Base-by-base conservation (phyloP, 1,139 yeast species). In the Tardiomyces digboiensis region DNA sequence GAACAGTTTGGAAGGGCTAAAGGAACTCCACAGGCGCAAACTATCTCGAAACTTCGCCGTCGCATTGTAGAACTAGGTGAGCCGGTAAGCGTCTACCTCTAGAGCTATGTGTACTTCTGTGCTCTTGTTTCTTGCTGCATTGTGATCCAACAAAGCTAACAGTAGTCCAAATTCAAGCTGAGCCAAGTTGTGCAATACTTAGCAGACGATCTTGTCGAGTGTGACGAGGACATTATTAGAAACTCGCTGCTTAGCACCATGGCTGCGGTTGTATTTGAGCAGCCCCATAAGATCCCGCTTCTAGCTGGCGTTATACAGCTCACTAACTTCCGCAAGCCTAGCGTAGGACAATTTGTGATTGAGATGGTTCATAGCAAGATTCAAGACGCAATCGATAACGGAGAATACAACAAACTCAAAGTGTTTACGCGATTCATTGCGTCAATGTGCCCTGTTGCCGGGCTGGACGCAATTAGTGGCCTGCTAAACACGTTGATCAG, bases 221-320 rank as follows among this genome's bases (percentile, higher is more conserved):
- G 33, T 16, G 33, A 26, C 33, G 33, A 26, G 14, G 33, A 26
- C 10, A 26, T 26, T 26, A 16, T 26, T n/a, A n/a, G 33, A n/a
- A 26, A 26, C 33, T 26, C 33, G 33, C 33, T 26, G 33, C 33
- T 26, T 8, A 26, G 33, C 10, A 83, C 88, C 1, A 62, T 87
- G 26, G 72, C 73, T 48, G 87, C 95, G 1, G 76, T 85, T 39
- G 71, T 84, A 8, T 65, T 75, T 38, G 98, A 91, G 62, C 97
- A 89, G 62, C 97, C 97, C 1, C 95, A 89, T 54, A 91, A 89
- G 60, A 76, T 82, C 48, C 77, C 80, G 21, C 76, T 82, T 20
- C 66, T 89, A 48, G 75, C 87, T 26, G 78, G 82, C n/a, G 71
- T 87, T 52, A 67, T 89, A 10, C 72, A 82, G 53, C 70, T 82